Conservation (phyloP, 441 rosid genomes). For the Manihot esculenta region DNA sequence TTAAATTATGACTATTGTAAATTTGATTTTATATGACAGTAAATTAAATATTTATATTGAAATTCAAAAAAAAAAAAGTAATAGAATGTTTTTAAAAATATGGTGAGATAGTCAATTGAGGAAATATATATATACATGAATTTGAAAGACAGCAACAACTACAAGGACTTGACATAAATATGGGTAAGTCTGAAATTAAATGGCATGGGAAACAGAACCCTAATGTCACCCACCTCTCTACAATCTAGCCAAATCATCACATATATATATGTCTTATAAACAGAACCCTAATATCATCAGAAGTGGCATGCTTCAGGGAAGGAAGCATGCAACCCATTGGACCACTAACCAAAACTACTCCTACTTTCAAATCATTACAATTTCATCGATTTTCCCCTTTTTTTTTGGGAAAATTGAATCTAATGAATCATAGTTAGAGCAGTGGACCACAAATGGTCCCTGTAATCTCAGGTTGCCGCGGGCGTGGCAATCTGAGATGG, state of each 20-base stretch:
- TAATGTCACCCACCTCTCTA: background rate
- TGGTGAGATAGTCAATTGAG: no score
- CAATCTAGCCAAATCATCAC: background rate
- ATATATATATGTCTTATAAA: background rate
- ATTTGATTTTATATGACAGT: no score
- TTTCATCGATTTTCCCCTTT: no score
- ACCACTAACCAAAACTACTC: background rate
- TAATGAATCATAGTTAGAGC: no score
- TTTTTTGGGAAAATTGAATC: background rate
- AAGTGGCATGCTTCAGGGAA: slow-evolving; percentile 8
- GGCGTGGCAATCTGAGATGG: background rate
- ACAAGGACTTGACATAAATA: slow-evolving; percentile 6
- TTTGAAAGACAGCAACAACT: background rate
- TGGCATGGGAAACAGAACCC: background rate
- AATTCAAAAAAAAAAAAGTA: no score
- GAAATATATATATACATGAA: no score
- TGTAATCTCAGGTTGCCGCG: slow-evolving; percentile 2
- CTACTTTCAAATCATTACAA: no score
- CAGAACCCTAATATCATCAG: background rate
- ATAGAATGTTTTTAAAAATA: no score
- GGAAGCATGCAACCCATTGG: background rate
- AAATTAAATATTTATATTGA: no score
- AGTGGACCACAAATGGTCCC: slow-evolving; percentile 6
- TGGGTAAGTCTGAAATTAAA: background rate
- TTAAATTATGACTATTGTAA: no score